Evolutionary conservation across 2,329 filamentous ascomycete genomes (phyloP).

Genomic region (Fusarium vanettenii): DNA sequence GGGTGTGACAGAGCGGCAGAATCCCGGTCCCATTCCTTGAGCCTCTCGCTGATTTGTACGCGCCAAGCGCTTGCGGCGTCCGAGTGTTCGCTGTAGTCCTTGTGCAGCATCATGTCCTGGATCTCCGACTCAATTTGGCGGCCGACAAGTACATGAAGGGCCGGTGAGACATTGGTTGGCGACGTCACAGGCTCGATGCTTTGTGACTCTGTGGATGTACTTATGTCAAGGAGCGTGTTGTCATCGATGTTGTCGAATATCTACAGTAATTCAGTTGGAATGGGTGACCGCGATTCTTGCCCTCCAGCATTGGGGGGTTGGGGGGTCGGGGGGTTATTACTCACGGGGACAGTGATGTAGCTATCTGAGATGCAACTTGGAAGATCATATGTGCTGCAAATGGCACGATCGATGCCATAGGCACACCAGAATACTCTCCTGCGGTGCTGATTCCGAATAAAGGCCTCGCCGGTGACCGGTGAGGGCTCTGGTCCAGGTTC

Average conservation of each 20-base stretch:
- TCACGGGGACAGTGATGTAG: neutral
- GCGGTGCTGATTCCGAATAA: slow-evolving; percentile 30
- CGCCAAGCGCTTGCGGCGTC: too few species aligned
- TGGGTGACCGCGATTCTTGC: too few species aligned
- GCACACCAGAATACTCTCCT: slow-evolving; percentile 43
- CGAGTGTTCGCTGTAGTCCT: too few species aligned
- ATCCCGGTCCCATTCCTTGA: slow-evolving; percentile 31
- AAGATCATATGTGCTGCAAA: neutral
- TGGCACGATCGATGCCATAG: neutral
- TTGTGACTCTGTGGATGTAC: too few species aligned
- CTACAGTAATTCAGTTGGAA: neutral
- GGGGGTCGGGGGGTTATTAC: neutral
- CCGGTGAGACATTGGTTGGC: too few species aligned
- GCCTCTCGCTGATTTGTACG: neutral
- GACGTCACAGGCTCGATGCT: too few species aligned
- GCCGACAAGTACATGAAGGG: too few species aligned
- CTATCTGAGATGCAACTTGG: neutral
- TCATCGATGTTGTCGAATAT: neutral
- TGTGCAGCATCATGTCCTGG: too few species aligned
- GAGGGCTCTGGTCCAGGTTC: neutral
- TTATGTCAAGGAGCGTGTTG: too few species aligned
- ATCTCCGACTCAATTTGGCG: too few species aligned
- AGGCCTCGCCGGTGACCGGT: slow-evolving; percentile 1
- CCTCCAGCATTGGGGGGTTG: neutral
- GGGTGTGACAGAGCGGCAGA: slow-evolving; percentile 27